Evolutionary conservation across 202 grass and related monocot species (phyloP), one percentile per base, ranked within the genome.

Genomic region (Carex arenaria): DNA sequence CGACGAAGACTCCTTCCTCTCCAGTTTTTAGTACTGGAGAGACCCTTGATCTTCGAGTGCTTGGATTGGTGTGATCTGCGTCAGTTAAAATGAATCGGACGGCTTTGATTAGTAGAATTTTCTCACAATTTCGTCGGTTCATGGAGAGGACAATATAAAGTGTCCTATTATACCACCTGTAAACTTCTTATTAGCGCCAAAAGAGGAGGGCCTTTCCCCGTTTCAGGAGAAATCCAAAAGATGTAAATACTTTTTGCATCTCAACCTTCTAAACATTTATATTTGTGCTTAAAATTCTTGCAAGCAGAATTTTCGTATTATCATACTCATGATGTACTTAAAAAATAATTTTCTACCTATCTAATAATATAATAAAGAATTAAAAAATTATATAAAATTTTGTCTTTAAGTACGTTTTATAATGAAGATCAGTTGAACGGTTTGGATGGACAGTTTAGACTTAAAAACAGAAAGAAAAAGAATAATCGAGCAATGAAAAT

Each of bases 141-240:
- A 34, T 78, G 26, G 73, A 59, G 73, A 36, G 13, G 20, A 47
- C 10, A 78, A 7, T 4, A n/a, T 7, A 76, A 52, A 15, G 56
- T 73, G 45, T 49, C 43, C 7, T 10, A 4, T 15, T 15, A 28
- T 47, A 10, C 9, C 9, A 23, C 1, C 19, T 17, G 55, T 32
- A 77, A 57, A 56, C 52, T 9, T 57, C 30, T 53, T 59, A 60
- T 60, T 38, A 78, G 53, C 73, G 53, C 73, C 73, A 78, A 78
- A 78, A 56, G 30, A 1, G 34, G 73, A 59, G 52, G 23, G 15
- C 73, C 15, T 15, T 59, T 19, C 72, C 15, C 28, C 73, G 52
- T 78, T 78, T 56, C 8, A 28, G 10, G 72, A 77, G 52, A 36
- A 10, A 57, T 34, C 72, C 72, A 28, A 77, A 57, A 77, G 17